phyloP scores from a whole-genome alignment of 2,329 filamentous ascomycete genomes.

The Cryphonectria japonica region DNA sequence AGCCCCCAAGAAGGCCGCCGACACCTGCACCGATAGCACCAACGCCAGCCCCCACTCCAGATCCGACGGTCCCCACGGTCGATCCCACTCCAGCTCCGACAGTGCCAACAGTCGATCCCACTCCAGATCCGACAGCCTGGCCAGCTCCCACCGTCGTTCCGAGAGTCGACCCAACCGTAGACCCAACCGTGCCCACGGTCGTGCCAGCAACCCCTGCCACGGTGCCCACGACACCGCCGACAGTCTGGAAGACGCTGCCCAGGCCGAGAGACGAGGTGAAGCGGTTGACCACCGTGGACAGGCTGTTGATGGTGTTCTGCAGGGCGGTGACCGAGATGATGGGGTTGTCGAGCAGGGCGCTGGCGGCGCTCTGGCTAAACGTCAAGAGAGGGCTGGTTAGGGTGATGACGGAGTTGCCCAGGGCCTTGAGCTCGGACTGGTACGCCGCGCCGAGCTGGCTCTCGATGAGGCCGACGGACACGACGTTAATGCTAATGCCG shows the following conservation, averaged over 20 bases:
- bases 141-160: not conserved
- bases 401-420: not conserved
- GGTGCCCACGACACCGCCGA: not conserved
- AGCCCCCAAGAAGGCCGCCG: conserved; percentile 1
- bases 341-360: not conserved
- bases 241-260: not conserved
- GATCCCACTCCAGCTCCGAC: not conserved
- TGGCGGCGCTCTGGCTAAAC: not conserved
- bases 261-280: conserved; percentile 6
- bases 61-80: not conserved
- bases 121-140: not conserved
- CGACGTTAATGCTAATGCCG: not conserved
- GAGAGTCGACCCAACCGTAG: not conserved
- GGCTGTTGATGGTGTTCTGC: conserved; percentile 2
- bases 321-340: not conserved
- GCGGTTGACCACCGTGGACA: conserved; percentile 2
- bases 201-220: not conserved
- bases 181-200: not conserved
- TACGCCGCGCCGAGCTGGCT: not conserved
- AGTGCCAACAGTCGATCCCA: not conserved
- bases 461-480: not conserved
- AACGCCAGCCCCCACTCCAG: not conserved
- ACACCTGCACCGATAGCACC: not conserved
- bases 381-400: not conserved
- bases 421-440: not conserved